These are phyloP conservation scores for Podospora fimiseda DNA, from an alignment of 495 filamentous ascomycete species.

Conservation along the genomic window DNA sequence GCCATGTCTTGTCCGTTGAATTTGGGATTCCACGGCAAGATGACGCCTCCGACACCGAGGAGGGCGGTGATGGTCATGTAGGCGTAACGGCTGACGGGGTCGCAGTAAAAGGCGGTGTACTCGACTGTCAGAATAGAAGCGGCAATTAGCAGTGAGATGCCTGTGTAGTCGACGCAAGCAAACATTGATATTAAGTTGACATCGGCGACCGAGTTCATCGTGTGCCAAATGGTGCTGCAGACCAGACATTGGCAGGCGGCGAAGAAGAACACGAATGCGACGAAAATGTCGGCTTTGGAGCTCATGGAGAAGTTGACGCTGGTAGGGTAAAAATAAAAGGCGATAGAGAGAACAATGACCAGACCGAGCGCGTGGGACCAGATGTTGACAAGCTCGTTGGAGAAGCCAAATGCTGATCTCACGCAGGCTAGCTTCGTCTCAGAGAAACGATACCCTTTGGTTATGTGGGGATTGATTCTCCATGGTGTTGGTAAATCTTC, in stretches of 20 bases:
- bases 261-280: constrained; percentile 94
- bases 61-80: constrained; percentile 79
- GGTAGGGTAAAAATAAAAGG: constrained; percentile 93
- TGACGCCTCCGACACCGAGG: constrained; percentile 80
- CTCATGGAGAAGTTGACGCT: constrained; percentile 79
- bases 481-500: constrained; percentile 87
- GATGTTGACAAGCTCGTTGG: constrained; percentile 95
- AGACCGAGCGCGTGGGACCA: constrained; percentile 92
- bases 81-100: constrained; percentile 76
- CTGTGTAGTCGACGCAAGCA: constrained; percentile 97
- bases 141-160: constrained; percentile 92
- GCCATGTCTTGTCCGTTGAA: constrained; percentile 92
- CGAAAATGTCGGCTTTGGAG: constrained; percentile 77
- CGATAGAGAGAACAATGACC: constrained; percentile 76
- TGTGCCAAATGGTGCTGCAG: constrained; percentile 96
- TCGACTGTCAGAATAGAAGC: constrained; percentile 97
- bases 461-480: constrained; percentile 92
- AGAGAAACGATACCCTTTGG: constrained; percentile 84
- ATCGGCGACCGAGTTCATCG: constrained; percentile 91
- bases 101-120: constrained; percentile 98
- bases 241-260: constrained; percentile 92
- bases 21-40: constrained; percentile 91
- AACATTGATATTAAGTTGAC: constrained; percentile 88
- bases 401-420: constrained; percentile 70
- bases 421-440: constrained; percentile 83